These are phyloP conservation scores for Fusarium ambrosium DNA, from an alignment of 2,329 filamentous ascomycete species.

Conservation along the genomic window DNA sequence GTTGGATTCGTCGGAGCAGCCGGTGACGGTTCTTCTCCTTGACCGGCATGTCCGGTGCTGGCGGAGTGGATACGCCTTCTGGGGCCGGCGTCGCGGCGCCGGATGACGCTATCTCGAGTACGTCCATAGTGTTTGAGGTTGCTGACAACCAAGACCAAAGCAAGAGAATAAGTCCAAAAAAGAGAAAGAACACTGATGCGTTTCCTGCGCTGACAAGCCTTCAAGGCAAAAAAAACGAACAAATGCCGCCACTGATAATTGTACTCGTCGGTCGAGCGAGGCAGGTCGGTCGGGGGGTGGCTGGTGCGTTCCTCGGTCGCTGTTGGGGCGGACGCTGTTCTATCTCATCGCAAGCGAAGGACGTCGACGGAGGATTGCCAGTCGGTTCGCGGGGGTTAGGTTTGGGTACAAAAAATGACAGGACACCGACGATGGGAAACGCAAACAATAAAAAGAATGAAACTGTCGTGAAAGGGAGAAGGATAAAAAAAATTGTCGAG, in stretches of 20 bases:
- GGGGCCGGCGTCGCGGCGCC: constrained; percentile 46
- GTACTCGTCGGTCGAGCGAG: constrained; percentile 13
- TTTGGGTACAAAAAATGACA: neutral
- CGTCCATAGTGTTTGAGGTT: constrained; percentile 37
- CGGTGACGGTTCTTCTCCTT: constrained; percentile 78
- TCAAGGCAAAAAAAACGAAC: constrained; percentile 1
- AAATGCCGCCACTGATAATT: constrained; percentile 6
- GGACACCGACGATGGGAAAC: constrained; percentile 11
- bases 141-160: neutral
- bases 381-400: constrained; percentile 5
- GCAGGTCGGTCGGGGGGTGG: constrained; percentile 33
- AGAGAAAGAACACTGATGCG: neutral
- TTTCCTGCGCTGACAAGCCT: neutral
- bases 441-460: constrained; percentile 20
- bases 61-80: constrained; percentile 44
- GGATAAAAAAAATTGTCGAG: constrained; percentile 26
- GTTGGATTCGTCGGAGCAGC: constrained; percentile 80
- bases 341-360: constrained; percentile 44
- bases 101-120: constrained; percentile 41
- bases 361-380: constrained; percentile 10
- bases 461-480: constrained; percentile 28
- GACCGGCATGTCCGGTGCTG: constrained; percentile 45
- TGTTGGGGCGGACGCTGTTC: constrained; percentile 26
- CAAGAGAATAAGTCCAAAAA: neutral
- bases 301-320: constrained; percentile 35